Evolutionary conservation across 2,329 filamentous ascomycete genomes (phyloP), one percentile per base, ranked within the genome.

Genomic region (Ceratocystis ficicola): DNA sequence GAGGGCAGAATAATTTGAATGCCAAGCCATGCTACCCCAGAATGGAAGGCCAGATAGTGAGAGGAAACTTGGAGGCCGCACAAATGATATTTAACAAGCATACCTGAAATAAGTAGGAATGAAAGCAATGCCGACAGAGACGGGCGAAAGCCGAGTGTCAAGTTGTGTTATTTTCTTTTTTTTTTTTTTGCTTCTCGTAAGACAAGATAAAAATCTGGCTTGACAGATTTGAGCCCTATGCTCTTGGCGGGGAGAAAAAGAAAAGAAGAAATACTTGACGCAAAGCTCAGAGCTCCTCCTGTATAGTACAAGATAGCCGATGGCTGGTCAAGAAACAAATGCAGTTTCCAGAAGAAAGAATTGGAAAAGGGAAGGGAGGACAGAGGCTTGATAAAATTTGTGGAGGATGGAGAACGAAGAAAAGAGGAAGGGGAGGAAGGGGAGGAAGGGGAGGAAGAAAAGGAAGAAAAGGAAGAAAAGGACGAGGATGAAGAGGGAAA

Each of bases 81-180:
- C 22, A 25, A 52, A 28, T 22, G 48, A 25, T 15, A 52, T 25
- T 52, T 20, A 48, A 17, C 20, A n/a, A 48, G 6, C 57, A 32
- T 46, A 28, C 60, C 36, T 41, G 60, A 41, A 41, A 41, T 41
- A 41, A 41, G 48, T 25, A 25, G 25, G 48, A 25, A 25, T 25
- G 7, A 52, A 6, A 52, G 28, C 20, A 52, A 52, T 25, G 48
- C 36, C 30, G n/a, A 62, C 22, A 63, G n/a, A 46, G 28, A 12
- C 32, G 36, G 8, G 20, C 41, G 41, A 30, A 48, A 10, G 25
- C 41, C 28, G n/a, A 17, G 7, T 22, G 15, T 17, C n/a, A 46
- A 63, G 61, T 62, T 25, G 4, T 62, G 28, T 62, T 46, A 25
- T 28, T 44, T 30, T 48, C 12, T 55, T 55, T 55, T 22, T 55